Evolutionary conservation across 805 yeast species (phyloP), one percentile per base, ranked within the genome.

Genomic region (Ogataea naganishii): DNA sequence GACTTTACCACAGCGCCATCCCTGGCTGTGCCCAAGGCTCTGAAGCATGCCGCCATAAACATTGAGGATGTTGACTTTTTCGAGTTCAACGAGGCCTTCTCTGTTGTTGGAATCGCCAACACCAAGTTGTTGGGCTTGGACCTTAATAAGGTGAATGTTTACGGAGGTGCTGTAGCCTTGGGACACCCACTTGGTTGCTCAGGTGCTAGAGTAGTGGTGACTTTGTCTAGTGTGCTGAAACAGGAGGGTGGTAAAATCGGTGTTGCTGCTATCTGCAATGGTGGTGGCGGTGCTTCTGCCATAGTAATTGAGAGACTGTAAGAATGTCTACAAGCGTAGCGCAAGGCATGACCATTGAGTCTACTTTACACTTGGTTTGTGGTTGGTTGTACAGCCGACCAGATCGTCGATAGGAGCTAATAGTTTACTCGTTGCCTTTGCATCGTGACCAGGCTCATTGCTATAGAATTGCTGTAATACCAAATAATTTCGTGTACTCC

Each of bases 281-380:
- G 99, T 67, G 99, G 99, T 51, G 99, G 99, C 56, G 99, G 98
- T 56, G 97, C 96, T 29, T 80, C 95, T 33, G 79, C 97, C 16
- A 66, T 92, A 48, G 84, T 92, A 38, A 72, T 92, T 47, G 95
- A 88, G 66, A 75, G 66, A 47, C 49, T 75, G 26, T 69, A 56
- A 36, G 18, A 17, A 13, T n/a, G n/a, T n/a, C n/a, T n/a, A n/a
- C n/a, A n/a, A n/a, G n/a, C n/a, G n/a, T n/a, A n/a, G n/a, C n/a
- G n/a, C n/a, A n/a, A n/a, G n/a, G n/a, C n/a, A n/a, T n/a, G n/a
- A n/a, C n/a, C n/a, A n/a, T n/a, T n/a, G n/a, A n/a, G n/a, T n/a
- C n/a, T n/a, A n/a, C n/a, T n/a, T n/a, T n/a, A n/a, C n/a, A n/a
- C n/a, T n/a, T n/a, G n/a, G n/a, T n/a, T n/a, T n/a, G n/a, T n/a